These are phyloP conservation scores for Acanthamoeba royreba DNA, from an alignment of 208 protist species.

Conservation along the genomic window DNA sequence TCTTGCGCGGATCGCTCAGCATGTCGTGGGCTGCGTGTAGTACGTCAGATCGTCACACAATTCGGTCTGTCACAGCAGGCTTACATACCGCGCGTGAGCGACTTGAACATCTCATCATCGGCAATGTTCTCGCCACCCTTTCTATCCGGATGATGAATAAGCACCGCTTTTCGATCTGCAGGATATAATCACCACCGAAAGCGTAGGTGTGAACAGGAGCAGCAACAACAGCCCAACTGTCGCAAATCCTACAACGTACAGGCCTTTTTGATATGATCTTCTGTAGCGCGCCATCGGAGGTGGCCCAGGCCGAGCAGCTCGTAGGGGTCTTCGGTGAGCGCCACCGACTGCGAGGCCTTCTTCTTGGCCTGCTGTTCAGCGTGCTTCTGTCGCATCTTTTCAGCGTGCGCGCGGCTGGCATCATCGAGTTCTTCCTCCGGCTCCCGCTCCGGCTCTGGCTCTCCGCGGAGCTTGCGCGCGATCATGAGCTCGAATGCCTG, in stretches of 20 bases:
- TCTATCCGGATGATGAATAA: constrained; percentile 96
- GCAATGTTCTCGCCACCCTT: constrained; percentile 62
- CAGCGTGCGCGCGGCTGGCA: neutral
- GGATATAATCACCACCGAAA: neutral
- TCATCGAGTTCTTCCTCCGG: neutral
- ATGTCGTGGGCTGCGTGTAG: constrained; percentile 87
- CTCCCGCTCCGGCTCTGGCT: neutral
- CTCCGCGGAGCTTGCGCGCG: neutral
- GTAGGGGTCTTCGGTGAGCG: constrained; percentile 69
- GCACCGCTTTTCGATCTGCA: constrained; percentile 84
- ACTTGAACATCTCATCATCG: constrained; percentile 86
- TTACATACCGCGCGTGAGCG: constrained; percentile 79
- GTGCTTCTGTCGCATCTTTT: neutral
- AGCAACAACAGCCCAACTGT: neutral
- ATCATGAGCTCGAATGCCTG: neutral
- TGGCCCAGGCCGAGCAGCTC: constrained; percentile 77
- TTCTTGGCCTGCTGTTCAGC: neutral
- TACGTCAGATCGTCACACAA: too few species aligned
- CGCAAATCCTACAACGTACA: constrained; percentile 81
- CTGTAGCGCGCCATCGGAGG: constrained; percentile 73
- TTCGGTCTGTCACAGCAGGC: neutral
- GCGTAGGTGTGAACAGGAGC: neutral
- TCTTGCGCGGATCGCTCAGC: constrained; percentile 86
- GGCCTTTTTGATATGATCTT: constrained; percentile 82
- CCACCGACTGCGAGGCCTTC: neutral